Conservation (phyloP, 768 basidiomycete genomes). For the Lentinula sp. region DNA sequence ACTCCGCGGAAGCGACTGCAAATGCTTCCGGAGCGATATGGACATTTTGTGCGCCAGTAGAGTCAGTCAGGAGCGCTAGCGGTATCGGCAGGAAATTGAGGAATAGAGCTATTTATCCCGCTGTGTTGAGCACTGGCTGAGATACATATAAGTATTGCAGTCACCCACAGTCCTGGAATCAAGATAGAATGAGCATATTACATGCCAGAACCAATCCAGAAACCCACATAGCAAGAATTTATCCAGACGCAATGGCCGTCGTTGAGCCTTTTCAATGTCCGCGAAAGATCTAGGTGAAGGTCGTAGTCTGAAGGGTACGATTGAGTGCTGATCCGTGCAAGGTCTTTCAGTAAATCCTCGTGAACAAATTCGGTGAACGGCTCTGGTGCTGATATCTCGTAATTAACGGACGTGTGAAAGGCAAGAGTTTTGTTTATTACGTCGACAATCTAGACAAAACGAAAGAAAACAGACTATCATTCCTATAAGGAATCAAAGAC, state of each 20-base stretch:
- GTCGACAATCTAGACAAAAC: conserved; percentile 23
- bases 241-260: conserved; percentile 33
- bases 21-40: conserved; percentile 32
- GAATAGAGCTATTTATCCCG: conserved; percentile 4
- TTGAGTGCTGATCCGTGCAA: conserved; percentile 26
- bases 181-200: background rate
- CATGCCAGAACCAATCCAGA: background rate
- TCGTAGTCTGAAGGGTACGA: conserved; percentile 27
- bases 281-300: conserved; percentile 29
- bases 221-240: conserved; percentile 28
- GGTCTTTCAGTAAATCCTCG: conserved; percentile 27
- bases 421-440: conserved; percentile 32
- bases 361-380: conserved; percentile 30
- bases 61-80: conserved; percentile 24
- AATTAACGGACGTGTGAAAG: conserved; percentile 35
- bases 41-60: conserved; percentile 19
- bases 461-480: background rate
- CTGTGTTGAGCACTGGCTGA: background rate
- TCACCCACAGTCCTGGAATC: conserved; percentile 7
- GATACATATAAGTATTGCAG: background rate
- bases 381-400: conserved; percentile 26
- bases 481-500: background rate
- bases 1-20: conserved; percentile 17
- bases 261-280: conserved; percentile 27
- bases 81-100: conserved; percentile 25